Base-by-base conservation (phyloP, 2,329 filamentous ascomycete species). In the Microdochium nivale region DNA sequence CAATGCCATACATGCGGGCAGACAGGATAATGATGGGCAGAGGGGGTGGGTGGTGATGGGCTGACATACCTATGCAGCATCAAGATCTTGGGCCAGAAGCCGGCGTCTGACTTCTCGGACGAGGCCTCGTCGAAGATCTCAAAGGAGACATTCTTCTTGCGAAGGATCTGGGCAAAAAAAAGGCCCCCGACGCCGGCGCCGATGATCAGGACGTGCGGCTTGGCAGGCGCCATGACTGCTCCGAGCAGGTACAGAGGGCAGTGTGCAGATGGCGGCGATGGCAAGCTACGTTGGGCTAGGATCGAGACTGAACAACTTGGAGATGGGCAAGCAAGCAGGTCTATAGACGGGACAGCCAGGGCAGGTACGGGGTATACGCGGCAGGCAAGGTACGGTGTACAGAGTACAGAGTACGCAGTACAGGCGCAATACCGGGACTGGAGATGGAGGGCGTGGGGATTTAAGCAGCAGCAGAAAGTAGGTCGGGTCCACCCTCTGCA, bases 141-240 rank as follows among this genome's bases (percentile, higher is more conserved):
- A 25, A 49, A 54, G 3, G 51, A 40, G n/a, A 52, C n/a, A 2
- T 44, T 47, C 21, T 54, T 49, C 24, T 52, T 52, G 23, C 51
- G 35, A 19, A 54, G 37, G 2, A 47, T 25, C 25, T 54, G 53
- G 10, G 51, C 53, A n/a, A 54, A 37, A 23, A 51, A 49, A 32
- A 52, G 53, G 27, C 53, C 53, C n/a, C 53, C 53, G 4, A 52
- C 44, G 23, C 53, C 53, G n/a, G 48, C 53, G 5, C 53, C 53
- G 9, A 54, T 25, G 46, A 54, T 54, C 27, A 54, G 27, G 16
- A 54, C 53, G 35, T 54, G 53, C 24, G 24, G 46, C 25, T 47
- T 47, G 14, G 46, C 19, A 11, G 21, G 40, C n/a, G 40, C 10
- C 40, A 44, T 44, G 40, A 24, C 16, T 21, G 19, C 19, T 44